Evolutionary conservation across 495 filamentous ascomycete species (phyloP).

Genomic region (Daldinia vernicosa): DNA sequence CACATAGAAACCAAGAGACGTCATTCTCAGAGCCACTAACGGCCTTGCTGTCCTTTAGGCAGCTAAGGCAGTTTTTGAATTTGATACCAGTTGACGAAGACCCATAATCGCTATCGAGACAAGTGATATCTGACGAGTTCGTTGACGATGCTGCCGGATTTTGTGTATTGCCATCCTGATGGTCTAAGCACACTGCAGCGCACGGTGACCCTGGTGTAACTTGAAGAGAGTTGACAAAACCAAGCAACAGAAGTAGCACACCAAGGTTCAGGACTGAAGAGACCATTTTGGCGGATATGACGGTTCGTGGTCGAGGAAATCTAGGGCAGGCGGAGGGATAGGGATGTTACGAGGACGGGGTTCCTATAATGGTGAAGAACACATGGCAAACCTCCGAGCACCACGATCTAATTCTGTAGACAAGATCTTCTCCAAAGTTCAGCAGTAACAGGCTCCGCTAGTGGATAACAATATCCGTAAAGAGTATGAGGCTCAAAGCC

Average conservation of each 20-base stretch:
- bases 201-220: conserved; percentile 64
- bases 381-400: neutral
- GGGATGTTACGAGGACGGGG: conserved; percentile 1
- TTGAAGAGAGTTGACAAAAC: conserved; percentile 37
- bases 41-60: conserved; percentile 65
- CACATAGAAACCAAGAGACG: conserved; percentile 66
- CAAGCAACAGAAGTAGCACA: conserved; percentile 25
- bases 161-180: conserved; percentile 31
- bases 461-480: conserved; percentile 1
- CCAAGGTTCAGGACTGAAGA: conserved; percentile 8
- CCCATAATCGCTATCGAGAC: conserved; percentile 60
- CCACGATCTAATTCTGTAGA: neutral
- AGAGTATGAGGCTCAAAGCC: conserved; percentile 6
- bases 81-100: conserved; percentile 53
- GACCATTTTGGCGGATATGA: conserved; percentile 7
- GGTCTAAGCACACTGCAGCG: conserved; percentile 56
- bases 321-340: neutral
- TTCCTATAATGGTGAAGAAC: conserved; percentile 2
- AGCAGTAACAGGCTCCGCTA: neutral
- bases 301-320: neutral
- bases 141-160: conserved; percentile 33
- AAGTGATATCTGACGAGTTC: conserved; percentile 61
- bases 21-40: conserved; percentile 61
- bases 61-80: conserved; percentile 68
- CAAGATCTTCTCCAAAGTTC: neutral